Evolutionary conservation across 768 basidiomycete species (phyloP), one percentile per base, ranked within the genome.

Genomic region (Collybia sordida): DNA sequence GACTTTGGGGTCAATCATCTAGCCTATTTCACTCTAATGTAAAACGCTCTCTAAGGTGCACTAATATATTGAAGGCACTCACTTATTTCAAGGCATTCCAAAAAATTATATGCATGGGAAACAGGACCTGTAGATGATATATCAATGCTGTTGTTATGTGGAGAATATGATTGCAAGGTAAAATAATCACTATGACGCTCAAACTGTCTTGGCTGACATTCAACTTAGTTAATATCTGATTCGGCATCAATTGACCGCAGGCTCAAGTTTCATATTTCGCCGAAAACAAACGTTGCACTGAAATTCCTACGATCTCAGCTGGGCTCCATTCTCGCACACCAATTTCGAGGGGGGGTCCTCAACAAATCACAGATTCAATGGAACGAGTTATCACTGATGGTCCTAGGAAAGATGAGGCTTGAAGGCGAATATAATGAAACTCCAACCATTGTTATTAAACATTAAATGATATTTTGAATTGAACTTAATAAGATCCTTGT

Each of bases 81-180:
- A 43, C 1, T 48, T 17, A 25, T 31, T 19, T 52, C 40, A 46
- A 93, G 93, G 92, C 93, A 93, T 62, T 95, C 94, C 6, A 97
- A 93, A 70, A 93, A 84, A 64, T 68, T 95, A 22, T 96, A 92
- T 67, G 90, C 81, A 15, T 97, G 93, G 93, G 96, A 98, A 67
- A 93, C 88, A 0, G 85, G 91, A 5, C 90, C 93, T 4, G 81
- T 90, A 6, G 90, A 97, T 54, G 91, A 96, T 57, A 66, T 90
- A 22, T 82, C 91, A 3, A 65, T 98, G 45, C 61, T 92, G 22
- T 72, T 98, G 15, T 70, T 98, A 0, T 98, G 94, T 51, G 96
- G 96, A 7, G 96, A 98, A 53, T 73, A 79, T 19, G 96, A 98
- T 49, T 87, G 90, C 72, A 94, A 88, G 81, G 93, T 64, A 50